These are phyloP conservation scores for Ceratocystis albifundus DNA, from an alignment of 2,329 filamentous ascomycete species.

Conservation along the genomic window DNA sequence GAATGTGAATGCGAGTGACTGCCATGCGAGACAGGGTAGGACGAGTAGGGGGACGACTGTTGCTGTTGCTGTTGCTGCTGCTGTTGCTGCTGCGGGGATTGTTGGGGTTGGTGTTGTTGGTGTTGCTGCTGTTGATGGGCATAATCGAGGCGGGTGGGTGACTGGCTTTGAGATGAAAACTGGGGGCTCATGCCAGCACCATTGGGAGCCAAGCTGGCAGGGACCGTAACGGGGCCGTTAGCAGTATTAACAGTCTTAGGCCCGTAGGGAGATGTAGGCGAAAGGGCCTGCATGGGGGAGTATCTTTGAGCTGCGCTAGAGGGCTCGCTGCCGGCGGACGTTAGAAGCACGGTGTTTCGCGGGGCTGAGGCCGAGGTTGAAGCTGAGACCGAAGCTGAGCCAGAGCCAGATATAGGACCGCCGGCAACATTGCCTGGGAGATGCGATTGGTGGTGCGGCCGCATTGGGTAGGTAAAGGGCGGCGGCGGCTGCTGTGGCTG, in stretches of 20 bases:
- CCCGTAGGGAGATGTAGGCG: constrained; percentile 67
- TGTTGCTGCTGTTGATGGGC: constrained; percentile 30
- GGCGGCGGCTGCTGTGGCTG: constrained; percentile 45
- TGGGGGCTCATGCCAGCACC: constrained; percentile 57
- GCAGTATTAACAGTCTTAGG: constrained; percentile 49
- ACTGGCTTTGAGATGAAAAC: constrained; percentile 55
- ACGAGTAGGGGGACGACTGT: constrained; percentile 6
- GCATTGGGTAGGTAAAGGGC: constrained; percentile 71
- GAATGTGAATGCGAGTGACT: constrained; percentile 30
- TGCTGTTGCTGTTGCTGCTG: constrained; percentile 16
- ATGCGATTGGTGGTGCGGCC: constrained; percentile 66
- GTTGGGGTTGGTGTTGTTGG: constrained; percentile 22
- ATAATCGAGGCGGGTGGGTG: constrained; percentile 61
- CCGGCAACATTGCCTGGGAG: constrained; percentile 38
- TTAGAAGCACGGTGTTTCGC: constrained; percentile 28
- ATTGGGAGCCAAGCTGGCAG: constrained; percentile 88
- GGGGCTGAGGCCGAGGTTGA: constrained; percentile 58
- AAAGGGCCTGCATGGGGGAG: constrained; percentile 86
- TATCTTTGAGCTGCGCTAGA: constrained; percentile 82
- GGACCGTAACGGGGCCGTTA: constrained; percentile 52
- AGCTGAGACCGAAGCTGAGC: constrained; percentile 23
- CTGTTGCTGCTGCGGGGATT: constrained; percentile 11
- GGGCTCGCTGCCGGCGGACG: constrained; percentile 44
- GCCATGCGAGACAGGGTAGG: constrained; percentile 12
- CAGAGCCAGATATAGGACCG: constrained; percentile 28